phyloP scores from a whole-genome alignment of 768 basidiomycete species.

The Boletus insuetus region DNA sequence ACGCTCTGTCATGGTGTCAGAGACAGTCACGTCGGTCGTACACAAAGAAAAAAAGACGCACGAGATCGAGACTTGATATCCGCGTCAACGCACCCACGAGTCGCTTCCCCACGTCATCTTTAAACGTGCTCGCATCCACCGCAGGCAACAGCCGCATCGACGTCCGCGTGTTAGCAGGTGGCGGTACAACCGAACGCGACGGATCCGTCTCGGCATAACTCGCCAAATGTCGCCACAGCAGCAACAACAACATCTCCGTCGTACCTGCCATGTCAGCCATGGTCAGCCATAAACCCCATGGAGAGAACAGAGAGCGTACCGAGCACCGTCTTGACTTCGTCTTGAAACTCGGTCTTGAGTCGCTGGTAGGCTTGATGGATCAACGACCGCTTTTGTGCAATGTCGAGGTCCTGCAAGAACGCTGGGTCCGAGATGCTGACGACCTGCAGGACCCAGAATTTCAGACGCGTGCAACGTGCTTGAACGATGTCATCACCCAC shows the following conservation, averaged over 20 bases:
- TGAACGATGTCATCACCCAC: slow-evolving; percentile 35
- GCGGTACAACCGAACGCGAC: slow-evolving; percentile 1
- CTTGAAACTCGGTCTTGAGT: slow-evolving; percentile 38
- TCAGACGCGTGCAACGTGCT: background rate
- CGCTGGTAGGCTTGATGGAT: slow-evolving; percentile 60
- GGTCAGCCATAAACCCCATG: no score
- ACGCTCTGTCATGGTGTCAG: slow-evolving; percentile 31
- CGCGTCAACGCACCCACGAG: slow-evolving; percentile 55
- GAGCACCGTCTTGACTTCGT: slow-evolving; percentile 53
- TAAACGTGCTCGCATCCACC: slow-evolving; percentile 57
- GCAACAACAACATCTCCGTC: slow-evolving; percentile 73
- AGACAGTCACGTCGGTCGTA: slow-evolving; percentile 10
- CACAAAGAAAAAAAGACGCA: slow-evolving; percentile 24
- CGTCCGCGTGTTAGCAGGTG: slow-evolving; percentile 37
- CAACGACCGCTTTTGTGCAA: slow-evolving; percentile 63
- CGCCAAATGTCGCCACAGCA: slow-evolving; percentile 77
- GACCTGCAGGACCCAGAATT: slow-evolving; percentile 37
- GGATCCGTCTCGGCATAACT: slow-evolving; percentile 50
- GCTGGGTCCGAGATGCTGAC: slow-evolving; percentile 49
- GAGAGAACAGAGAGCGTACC: slow-evolving; percentile 32
- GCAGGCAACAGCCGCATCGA: slow-evolving; percentile 56
- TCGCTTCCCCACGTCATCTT: slow-evolving; percentile 51
- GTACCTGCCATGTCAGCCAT: slow-evolving; percentile 41
- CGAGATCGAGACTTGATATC: slow-evolving; percentile 51
- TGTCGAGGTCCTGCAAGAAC: slow-evolving; percentile 64